phyloP scores from a whole-genome alignment of 306 rosid species.

The Malus domestica region DNA sequence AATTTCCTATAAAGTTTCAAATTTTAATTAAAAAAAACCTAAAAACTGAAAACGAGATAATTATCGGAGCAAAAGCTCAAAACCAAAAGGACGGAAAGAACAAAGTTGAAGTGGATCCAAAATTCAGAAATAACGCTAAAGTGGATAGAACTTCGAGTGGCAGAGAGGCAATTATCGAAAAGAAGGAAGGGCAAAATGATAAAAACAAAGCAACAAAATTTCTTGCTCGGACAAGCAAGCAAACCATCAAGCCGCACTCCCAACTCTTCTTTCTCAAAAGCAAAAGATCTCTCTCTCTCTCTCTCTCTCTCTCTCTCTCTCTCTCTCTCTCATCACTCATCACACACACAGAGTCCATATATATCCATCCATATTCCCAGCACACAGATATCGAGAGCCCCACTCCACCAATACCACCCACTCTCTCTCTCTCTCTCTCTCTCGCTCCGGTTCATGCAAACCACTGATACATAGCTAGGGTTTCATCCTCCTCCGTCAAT shows the following conservation, averaged over 20 bases:
- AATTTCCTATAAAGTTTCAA: no score
- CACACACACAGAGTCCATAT: neutral
- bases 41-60: no score
- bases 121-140: no score
- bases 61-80: no score
- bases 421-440: slow-evolving; percentile 19
- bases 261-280: neutral
- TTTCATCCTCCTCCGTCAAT: slow-evolving; percentile 22
- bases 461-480: slow-evolving; percentile 35
- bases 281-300: neutral
- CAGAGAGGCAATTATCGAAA: neutral
- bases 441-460: slow-evolving; percentile 33
- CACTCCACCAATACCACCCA: slow-evolving; percentile 21
- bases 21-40: accelerated
- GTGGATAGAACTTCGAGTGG: neutral
- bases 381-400: neutral
- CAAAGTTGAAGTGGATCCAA: neutral
- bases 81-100: neutral
- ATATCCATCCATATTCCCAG: neutral
- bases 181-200: neutral
- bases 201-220: neutral
- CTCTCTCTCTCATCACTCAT: neutral
- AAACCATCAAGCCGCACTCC: neutral
- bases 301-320: neutral
- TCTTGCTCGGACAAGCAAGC: slow-evolving; percentile 18